Evolutionary conservation across 2,329 filamentous ascomycete species (phyloP).

Genomic region (Colletotrichum brevisporum): DNA sequence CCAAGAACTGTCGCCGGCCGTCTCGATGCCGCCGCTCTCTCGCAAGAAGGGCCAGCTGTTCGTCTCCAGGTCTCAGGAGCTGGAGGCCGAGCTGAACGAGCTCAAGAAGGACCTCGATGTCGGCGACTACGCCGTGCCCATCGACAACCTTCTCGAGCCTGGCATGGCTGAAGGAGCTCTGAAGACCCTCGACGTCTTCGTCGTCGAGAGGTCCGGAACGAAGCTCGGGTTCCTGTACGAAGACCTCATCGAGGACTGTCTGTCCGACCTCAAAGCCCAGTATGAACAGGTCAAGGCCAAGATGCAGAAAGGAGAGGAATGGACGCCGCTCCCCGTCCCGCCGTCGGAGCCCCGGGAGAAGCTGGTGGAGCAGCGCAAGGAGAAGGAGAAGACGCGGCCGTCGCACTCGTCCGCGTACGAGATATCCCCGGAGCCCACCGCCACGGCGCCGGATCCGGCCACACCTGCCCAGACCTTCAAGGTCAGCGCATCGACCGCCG

Average conservation of each 20-base stretch:
- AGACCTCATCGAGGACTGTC: slow-evolving; percentile 56
- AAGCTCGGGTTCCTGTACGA: slow-evolving; percentile 60
- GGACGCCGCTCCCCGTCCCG: slow-evolving; percentile 40
- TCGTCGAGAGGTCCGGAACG: slow-evolving; percentile 54
- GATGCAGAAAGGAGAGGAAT: slow-evolving; percentile 19
- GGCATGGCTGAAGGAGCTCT: slow-evolving; percentile 54
- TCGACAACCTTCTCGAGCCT: slow-evolving; percentile 58
- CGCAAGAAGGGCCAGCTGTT: slow-evolving; percentile 58
- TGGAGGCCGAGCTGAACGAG: slow-evolving; percentile 55
- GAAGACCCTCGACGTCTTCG: slow-evolving; percentile 52
- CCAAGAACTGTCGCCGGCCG: slow-evolving; percentile 51
- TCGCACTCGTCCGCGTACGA: slow-evolving; percentile 52
- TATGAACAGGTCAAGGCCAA: slow-evolving; percentile 45
- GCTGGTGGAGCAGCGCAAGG: slow-evolving; percentile 50
- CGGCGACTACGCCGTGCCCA: slow-evolving; percentile 55
- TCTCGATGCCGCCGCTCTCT: slow-evolving; percentile 54
- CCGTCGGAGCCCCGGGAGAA: slow-evolving; percentile 43
- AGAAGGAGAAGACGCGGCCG: slow-evolving; percentile 62
- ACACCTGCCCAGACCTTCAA: slow-evolving; percentile 45
- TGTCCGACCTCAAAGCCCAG: slow-evolving; percentile 50
- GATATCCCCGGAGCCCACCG: slow-evolving; percentile 41
- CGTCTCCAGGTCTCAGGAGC: slow-evolving; percentile 46
- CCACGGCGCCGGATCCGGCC: accelerated
- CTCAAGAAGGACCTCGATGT: slow-evolving; percentile 57
- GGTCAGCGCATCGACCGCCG: slow-evolving; percentile 54